phyloP scores from a whole-genome alignment of 2,329 filamentous ascomycete genomes.

The Stemphylium vesicarium region DNA sequence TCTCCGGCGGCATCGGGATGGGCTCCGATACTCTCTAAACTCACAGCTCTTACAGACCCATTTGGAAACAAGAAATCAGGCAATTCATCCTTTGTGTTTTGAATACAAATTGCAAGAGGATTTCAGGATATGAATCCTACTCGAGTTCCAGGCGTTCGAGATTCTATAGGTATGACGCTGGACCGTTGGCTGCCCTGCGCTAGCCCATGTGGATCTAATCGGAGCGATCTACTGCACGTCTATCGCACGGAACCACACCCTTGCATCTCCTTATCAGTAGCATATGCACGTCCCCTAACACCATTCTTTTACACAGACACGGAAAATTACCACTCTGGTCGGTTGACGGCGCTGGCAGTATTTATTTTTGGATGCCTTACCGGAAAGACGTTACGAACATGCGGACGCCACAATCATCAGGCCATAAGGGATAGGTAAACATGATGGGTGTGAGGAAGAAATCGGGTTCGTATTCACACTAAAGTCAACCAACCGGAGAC shows the following conservation, averaged over 20 bases:
- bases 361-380: neutral
- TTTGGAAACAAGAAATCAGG: neutral
- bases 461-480: slow-evolving; percentile 12
- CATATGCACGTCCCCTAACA: slow-evolving; percentile 17
- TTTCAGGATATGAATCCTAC: neutral
- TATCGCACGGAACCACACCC: slow-evolving; percentile 16
- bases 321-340: neutral
- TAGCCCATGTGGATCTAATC: slow-evolving; percentile 34
- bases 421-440: too few relatives aligned
- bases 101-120: neutral
- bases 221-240: slow-evolving; percentile 27
- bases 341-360: neutral
- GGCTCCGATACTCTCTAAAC: slow-evolving; percentile 1
- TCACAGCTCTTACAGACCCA: neutral
- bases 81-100: neutral
- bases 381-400: neutral
- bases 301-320: slow-evolving; percentile 1
- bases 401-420: neutral
- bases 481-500: slow-evolving; percentile 20
- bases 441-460: neutral
- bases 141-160: slow-evolving; percentile 1
- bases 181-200: slow-evolving; percentile 34
- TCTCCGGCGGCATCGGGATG: slow-evolving; percentile 7
- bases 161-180: slow-evolving; percentile 25
- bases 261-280: slow-evolving; percentile 33